Percentiles rank a stretch among this genome's conserved stretches.
Conservation (phyloP, 352 stramenopile genomes). For the Phytophthora palmivora region DNA sequence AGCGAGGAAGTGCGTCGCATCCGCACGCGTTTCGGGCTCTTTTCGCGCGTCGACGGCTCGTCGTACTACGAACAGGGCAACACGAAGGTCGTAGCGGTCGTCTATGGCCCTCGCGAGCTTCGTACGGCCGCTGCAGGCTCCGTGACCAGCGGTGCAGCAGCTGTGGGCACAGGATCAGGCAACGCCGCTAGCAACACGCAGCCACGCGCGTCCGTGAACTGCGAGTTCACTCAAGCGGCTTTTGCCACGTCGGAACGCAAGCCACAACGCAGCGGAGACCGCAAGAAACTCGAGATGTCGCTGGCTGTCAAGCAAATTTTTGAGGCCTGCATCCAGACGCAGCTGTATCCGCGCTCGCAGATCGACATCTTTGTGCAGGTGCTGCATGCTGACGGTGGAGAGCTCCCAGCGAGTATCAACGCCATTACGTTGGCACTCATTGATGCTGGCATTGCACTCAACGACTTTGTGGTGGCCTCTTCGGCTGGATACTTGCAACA, state of each 20-base stretch:
- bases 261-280: slow-evolving; percentile 77
- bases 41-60: slow-evolving; percentile 88
- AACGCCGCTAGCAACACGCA: slow-evolving; percentile 77
- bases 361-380: slow-evolving; percentile 95
- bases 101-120: slow-evolving; percentile 89
- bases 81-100: slow-evolving; percentile 90
- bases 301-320: slow-evolving; percentile 93
- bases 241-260: slow-evolving; percentile 91
- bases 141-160: slow-evolving; percentile 39
- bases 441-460: slow-evolving; percentile 92
- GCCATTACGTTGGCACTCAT: slow-evolving; percentile 91
- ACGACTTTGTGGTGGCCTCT: slow-evolving; percentile 92
- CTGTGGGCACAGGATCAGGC: slow-evolving; percentile 62
- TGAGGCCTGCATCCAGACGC: slow-evolving; percentile 89
- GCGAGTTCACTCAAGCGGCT: slow-evolving; percentile 89
- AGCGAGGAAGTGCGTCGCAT: slow-evolving; percentile 87
- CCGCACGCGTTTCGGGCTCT: slow-evolving; percentile 83
- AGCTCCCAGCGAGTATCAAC: slow-evolving; percentile 91
- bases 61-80: slow-evolving; percentile 90
- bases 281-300: slow-evolving; percentile 89
- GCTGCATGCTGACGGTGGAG: slow-evolving; percentile 89
- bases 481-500: slow-evolving; percentile 92
- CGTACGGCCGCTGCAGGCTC: slow-evolving; percentile 44
- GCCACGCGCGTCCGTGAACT: slow-evolving; percentile 76
- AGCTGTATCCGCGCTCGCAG: slow-evolving; percentile 92